Base-by-base conservation (phyloP, 208 protist species). In the Trypanosoma theileri region DNA sequence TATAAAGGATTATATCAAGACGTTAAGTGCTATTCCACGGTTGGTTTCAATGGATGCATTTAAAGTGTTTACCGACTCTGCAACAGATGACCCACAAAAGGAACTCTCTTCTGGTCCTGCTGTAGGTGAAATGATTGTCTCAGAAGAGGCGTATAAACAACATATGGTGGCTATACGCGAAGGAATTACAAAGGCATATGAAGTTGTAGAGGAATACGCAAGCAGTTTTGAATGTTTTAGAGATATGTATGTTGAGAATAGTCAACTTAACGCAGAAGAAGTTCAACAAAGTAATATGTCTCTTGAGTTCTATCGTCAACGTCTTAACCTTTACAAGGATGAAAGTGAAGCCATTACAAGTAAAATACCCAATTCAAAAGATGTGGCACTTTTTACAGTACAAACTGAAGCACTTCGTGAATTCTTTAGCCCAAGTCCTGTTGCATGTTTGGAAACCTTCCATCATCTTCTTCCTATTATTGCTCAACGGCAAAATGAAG, bases 381-480 rank as follows among this genome's bases (percentile, higher is more conserved):
- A 93, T 55, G 85, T 96, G 19, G 94, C 85, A n/a, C 88, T 98
- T 45, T 87, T 97, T 68, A 77, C 68, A 7, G 92, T 98, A 24
- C 77, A 89, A 64, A 93, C 80, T 1, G 82, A 92, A 57, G 73
- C 63, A 16, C 80, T 98, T 31, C 92, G 96, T 22, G 91, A 96
- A 42, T 86, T 90, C 56, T 93, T 98, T 61, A 82, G 81, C 44
- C 97, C 97, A 22, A 98, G 91, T 63, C 96, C 96, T 21, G 62
- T 90, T 17, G 21, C 52, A 16, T 98, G 94, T 71, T 73, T 98
- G n/a, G 69, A 87, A 41, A 81, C 80, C 14, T 88, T 98, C 48
- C 90, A 98, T 75, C 56, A 77, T 21, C 62, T 97, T n/a, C 84
- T 98, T 21, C 97, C 97, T 48, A 54, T 93, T 59, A 95, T 98